Evolutionary conservation across 1,139 yeast genomes (phyloP).

Genomic region (Lodderomyces theae): DNA sequence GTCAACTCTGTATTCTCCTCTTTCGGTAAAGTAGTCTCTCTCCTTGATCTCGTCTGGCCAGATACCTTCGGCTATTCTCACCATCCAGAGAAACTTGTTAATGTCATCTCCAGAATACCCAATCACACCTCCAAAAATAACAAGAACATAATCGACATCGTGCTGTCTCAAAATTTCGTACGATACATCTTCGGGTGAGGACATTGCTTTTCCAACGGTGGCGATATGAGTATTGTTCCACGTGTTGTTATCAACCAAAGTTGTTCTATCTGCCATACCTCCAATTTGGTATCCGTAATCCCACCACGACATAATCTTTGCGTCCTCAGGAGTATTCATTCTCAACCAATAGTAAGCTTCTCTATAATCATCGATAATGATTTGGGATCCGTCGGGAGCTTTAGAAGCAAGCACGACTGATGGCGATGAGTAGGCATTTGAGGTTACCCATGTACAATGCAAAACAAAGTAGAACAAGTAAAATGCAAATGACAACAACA

Average conservation of each 20-base stretch:
- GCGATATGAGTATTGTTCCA: conserved; percentile 99
- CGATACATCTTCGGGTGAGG: conserved; percentile 82
- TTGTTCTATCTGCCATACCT: conserved; percentile 99
- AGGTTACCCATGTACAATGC: conserved; percentile 98
- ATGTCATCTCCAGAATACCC: conserved; percentile 97
- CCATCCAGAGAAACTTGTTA: conserved; percentile 98
- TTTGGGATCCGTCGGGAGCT: conserved; percentile 80
- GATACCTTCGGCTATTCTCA: conserved; percentile 95
- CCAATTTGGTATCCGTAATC: conserved; percentile 99
- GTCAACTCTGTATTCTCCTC: conserved; percentile 89
- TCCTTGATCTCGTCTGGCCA: conserved; percentile 98
- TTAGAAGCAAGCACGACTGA: conserved; percentile 90
- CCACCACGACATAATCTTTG: conserved; percentile 99
- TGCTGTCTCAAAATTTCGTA: conserved; percentile 85
- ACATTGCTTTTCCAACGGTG: conserved; percentile 98
- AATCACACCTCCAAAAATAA: conserved; percentile 89
- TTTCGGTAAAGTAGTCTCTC: conserved; percentile 74
- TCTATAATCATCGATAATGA: conserved; percentile 92
- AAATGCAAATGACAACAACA: conserved; percentile 66
- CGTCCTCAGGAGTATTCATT: conserved; percentile 95
- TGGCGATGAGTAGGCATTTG: conserved; percentile 94
- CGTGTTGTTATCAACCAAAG: conserved; percentile 96
- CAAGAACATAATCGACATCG: conserved; percentile 92
- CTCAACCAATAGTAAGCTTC: conserved; percentile 99
- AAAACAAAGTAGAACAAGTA: conserved; percentile 81